Evolutionary conservation across 495 filamentous ascomycete genomes (phyloP), one percentile per base, ranked within the genome.

Genomic region (Mytilinidion resinicola): DNA sequence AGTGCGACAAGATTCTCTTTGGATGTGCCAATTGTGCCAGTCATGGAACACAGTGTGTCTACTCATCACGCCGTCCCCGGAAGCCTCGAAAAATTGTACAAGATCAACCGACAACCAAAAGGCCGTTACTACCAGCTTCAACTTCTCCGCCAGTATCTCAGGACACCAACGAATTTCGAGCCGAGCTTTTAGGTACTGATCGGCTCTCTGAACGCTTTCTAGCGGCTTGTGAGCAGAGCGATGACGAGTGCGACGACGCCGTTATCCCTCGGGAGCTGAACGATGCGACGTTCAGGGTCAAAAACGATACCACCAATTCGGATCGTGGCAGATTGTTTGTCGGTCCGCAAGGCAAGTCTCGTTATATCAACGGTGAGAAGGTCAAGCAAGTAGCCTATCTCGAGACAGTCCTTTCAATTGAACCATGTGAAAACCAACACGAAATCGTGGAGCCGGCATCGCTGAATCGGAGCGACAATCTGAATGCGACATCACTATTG

Each of bases 301-400:
- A 15, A 21, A 21, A 10, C 6, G 19, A 54, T 25, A 39, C 42
- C 4, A 20, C 8, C 8, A 9, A 14, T 35, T 14, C 37, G 3
- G 38, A 53, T 19, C 17, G 38, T 12, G 55, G 60, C 10, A 47
- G 46, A 10, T 39, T 62, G 1, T 15, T 62, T 34, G 60, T 51
- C 14, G 25, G 25, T 30, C 44, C 37, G 4, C 53, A 37, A 9
- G 39, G 50, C 4, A 62, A 57, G 42, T 57, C 55, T 21, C 49
- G 54, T 25, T 57, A 57, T 20, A 37, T 62, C 30, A 53, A 57
- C 35, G 35, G 55, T 17, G 60, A 57, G 8, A 57, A 54, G 33
- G 54, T 35, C 0, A 51, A 60, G 6, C 39, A 60, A 50, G 57
- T 60, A 50, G 20, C 52, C 17, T n/a, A 36, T 20, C 35, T 61